Base-by-base conservation (phyloP, 306 rosid genomes). In the Castanea crenata region DNA sequence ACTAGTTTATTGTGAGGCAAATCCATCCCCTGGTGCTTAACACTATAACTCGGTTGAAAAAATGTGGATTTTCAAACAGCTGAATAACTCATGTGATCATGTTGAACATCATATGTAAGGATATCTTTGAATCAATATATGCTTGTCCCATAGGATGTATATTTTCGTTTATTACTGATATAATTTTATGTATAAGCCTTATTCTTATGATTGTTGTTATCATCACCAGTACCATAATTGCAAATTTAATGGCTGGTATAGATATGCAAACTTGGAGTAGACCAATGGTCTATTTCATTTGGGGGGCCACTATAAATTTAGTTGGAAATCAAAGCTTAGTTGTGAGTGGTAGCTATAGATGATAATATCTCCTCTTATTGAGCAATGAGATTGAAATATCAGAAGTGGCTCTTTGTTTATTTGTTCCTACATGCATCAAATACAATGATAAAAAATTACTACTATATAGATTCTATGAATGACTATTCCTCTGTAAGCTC, bases 401-500 rank as follows among this genome's bases (percentile, higher is more conserved):
- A 63, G 69, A 9, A 63, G 18, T 14, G 41, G 29, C 41, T 29
- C 35, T 5, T 15, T 63, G 19, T 5, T 29, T 16, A 32, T 64
- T 27, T 62, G 23, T 15, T 31, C 44, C n/a, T 64, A 31, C 16
- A 6, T 31, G 70, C 31, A 16, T 64, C 41, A 67, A 19, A 34
- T 18, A 4, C 8, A 67, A 9, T 4, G 23, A 67, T 32, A 9
- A 18, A 18, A 35, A 35, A 29, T 25, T 12, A 12, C 54, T 49
- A 3, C 54, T 12, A 34, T 32, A 35, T 67, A 3, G 65, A 59
- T 27, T 59, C 18, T 27, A 23, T 59, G 16, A 14, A 13, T 12
- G 5, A 32, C 51, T 75, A 65, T 64, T 77, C 71, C 76, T 81
- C 56, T 56, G 71, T 74, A 56, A 55, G 75, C 52, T 82, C 23